phyloP scores from a whole-genome alignment of 352 stramenopile genomes.

The Phytophthora pinifolia region DNA sequence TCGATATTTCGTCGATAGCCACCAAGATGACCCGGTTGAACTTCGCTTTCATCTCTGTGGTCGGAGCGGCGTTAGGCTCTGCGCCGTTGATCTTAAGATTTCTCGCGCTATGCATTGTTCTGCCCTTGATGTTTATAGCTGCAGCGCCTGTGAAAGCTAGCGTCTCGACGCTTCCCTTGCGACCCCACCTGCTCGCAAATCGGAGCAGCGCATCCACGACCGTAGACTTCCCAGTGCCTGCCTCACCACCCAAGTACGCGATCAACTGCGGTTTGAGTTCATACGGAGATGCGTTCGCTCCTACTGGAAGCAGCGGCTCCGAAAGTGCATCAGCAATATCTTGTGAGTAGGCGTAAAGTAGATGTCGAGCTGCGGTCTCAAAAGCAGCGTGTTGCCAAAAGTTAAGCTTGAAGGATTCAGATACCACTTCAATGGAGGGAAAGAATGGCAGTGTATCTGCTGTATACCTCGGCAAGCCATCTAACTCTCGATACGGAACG shows the following conservation, averaged over 20 bases:
- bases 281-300: background rate
- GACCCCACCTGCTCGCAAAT: background rate
- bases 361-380: slow-evolving; percentile 16
- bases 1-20: slow-evolving; percentile 24
- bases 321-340: background rate
- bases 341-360: slow-evolving; percentile 13
- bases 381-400: slow-evolving; percentile 28
- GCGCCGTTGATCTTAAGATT: slow-evolving; percentile 2
- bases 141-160: slow-evolving; percentile 16
- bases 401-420: slow-evolving; percentile 15
- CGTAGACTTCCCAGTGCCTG: background rate
- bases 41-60: slow-evolving; percentile 1
- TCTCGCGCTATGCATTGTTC: slow-evolving; percentile 24
- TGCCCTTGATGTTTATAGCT: slow-evolving; percentile 16
- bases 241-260: background rate
- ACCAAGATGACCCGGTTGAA: slow-evolving; percentile 14
- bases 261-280: slow-evolving; percentile 6
- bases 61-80: background rate
- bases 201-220: background rate
- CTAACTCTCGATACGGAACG: background rate
- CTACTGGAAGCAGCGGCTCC: background rate
- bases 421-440: background rate
- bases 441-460: background rate
- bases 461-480: background rate
- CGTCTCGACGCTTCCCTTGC: background rate